Percentiles rank a stretch among this genome's conserved stretches.
These are phyloP conservation scores for Nakaseomyces bracarensis DNA, from an alignment of 1,139 yeast species.

Conservation along the genomic window DNA sequence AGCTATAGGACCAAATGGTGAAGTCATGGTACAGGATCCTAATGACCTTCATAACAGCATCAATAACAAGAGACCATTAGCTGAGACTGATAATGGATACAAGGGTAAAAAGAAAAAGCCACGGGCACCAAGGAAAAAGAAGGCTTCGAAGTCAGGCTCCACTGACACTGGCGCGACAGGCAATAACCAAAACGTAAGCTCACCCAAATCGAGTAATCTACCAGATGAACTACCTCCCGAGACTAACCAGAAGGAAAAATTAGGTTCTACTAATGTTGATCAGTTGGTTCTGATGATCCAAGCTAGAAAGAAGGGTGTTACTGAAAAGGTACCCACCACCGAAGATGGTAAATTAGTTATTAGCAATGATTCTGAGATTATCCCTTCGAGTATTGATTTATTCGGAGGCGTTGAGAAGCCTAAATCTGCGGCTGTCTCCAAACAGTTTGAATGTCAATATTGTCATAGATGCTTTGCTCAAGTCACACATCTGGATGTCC, in stretches of 20 bases:
- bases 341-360: constrained; percentile 44
- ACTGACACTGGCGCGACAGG: not conserved
- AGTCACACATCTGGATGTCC: constrained; percentile 71
- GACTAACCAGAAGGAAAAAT: constrained; percentile 51
- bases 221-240: constrained; percentile 7
- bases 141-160: not conserved
- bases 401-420: constrained; percentile 82
- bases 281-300: constrained; percentile 84
- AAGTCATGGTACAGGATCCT: not conserved
- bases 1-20: constrained; percentile 1
- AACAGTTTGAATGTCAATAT: constrained; percentile 63
- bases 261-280: constrained; percentile 85
- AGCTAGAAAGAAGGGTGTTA: constrained; percentile 73
- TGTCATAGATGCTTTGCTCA: constrained; percentile 66
- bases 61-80: constrained; percentile 1
- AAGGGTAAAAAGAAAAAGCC: constrained; percentile 4
- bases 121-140: constrained; percentile 3
- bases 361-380: constrained; percentile 26
- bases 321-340: constrained; percentile 50
- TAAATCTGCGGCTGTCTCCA: constrained; percentile 35
- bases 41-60: not conserved
- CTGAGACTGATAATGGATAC: not conserved
- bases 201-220: not conserved
- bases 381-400: constrained; percentile 58
- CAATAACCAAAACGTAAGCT: not conserved